phyloP scores from a whole-genome alignment of 2,329 filamentous ascomycete genomes.

The Pyrenochaeta sp. region DNA sequence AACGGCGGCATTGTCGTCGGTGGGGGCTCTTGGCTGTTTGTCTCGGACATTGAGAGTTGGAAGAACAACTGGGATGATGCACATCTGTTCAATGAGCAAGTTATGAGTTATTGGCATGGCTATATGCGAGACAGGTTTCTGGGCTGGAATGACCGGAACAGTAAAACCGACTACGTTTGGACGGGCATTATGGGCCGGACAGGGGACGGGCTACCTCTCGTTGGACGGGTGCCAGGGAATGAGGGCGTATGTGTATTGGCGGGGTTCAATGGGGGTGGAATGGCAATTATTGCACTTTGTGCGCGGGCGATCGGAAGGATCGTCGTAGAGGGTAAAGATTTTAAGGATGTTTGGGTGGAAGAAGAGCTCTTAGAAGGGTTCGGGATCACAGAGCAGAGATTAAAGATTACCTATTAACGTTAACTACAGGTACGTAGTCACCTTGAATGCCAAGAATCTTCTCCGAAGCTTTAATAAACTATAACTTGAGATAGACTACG shows the following conservation, averaged over 20 bases:
- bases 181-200: slow-evolving; percentile 53
- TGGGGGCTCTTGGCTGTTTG: slow-evolving; percentile 50
- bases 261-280: slow-evolving; percentile 62
- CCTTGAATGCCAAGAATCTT: too few species aligned
- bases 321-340: slow-evolving; percentile 39
- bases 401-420: too few species aligned
- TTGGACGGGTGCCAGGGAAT: slow-evolving; percentile 53
- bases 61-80: slow-evolving; percentile 57
- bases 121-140: slow-evolving; percentile 59
- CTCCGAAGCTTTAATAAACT: too few species aligned
- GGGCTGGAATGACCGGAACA: slow-evolving; percentile 58
- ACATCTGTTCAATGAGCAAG: slow-evolving; percentile 50
- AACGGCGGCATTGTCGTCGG: slow-evolving; percentile 17
- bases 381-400: too few species aligned
- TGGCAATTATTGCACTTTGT: slow-evolving; percentile 55
- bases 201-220: slow-evolving; percentile 52
- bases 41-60: slow-evolving; percentile 50
- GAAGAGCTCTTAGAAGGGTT: too few species aligned
- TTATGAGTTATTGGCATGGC: slow-evolving; percentile 54
- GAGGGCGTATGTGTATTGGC: slow-evolving; percentile 54
- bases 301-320: slow-evolving; percentile 54
- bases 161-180: slow-evolving; percentile 51
- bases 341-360: slow-evolving; percentile 40
- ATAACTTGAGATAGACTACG: too few species aligned
- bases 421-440: too few species aligned